Conservation (phyloP, 768 basidiomycete species). For the Chalciporus chontae region DNA sequence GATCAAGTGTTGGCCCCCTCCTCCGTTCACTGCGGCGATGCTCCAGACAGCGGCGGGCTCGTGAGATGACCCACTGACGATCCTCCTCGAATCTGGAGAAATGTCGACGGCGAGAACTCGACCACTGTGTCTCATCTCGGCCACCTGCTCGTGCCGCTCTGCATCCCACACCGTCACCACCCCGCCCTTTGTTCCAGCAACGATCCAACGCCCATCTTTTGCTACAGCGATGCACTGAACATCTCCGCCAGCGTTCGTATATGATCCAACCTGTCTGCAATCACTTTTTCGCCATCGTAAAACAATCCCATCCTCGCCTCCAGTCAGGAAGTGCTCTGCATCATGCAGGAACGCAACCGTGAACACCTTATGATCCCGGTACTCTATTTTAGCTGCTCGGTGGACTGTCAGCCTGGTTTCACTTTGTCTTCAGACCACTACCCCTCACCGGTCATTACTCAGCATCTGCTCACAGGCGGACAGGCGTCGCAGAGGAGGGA, state of each 20-base stretch:
- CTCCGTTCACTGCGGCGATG: background rate
- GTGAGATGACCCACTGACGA: conserved; percentile 6
- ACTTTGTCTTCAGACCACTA: too few relatives aligned
- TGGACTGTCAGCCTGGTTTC: too few relatives aligned
- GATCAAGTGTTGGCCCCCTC: background rate
- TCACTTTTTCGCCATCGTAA: background rate
- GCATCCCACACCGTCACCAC: conserved; percentile 6
- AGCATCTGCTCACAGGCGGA: too few relatives aligned
- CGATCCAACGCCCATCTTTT: conserved; percentile 4
- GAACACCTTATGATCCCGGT: too few relatives aligned
- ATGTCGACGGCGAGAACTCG: conserved; percentile 10
- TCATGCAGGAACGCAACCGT: too few relatives aligned
- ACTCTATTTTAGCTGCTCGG: too few relatives aligned
- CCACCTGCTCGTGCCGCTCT: conserved; percentile 1
- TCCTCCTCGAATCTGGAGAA: conserved; percentile 2
- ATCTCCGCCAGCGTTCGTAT: background rate
- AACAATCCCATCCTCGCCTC: too few relatives aligned
- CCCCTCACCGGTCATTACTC: too few relatives aligned
- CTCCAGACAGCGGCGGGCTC: conserved; percentile 7
- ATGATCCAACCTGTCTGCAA: too few relatives aligned
- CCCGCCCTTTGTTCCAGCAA: conserved; percentile 11
- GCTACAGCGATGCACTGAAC: conserved; percentile 5
- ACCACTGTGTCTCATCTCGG: conserved; percentile 4
- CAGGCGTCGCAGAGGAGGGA: too few relatives aligned
- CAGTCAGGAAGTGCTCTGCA: too few relatives aligned